Evolutionary conservation across 2,329 filamentous ascomycete genomes (phyloP).

Genomic region (Pyrenophora tritici-repentis): DNA sequence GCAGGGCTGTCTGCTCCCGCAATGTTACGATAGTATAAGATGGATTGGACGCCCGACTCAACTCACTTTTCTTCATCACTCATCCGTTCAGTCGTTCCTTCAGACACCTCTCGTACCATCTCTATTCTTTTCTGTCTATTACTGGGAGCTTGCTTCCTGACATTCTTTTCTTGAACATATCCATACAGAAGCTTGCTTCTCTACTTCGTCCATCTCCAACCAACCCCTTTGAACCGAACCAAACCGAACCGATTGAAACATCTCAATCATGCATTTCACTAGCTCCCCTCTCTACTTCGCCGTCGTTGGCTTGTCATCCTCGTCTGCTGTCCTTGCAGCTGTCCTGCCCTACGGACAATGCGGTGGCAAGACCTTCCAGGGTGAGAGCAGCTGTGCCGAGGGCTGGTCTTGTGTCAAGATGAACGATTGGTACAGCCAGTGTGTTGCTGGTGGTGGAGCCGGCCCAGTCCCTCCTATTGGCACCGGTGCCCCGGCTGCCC

Average conservation of each 20-base stretch:
- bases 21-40: constrained; percentile 3
- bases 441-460: constrained; percentile 25
- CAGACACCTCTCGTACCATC: not conserved
- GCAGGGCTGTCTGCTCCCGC: not conserved
- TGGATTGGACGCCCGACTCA: not conserved
- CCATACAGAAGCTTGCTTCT: constrained; percentile 22
- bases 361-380: constrained; percentile 50
- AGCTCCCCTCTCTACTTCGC: constrained; percentile 32
- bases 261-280: constrained; percentile 27
- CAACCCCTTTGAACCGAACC: not conserved
- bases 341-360: constrained; percentile 51
- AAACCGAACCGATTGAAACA: not conserved
- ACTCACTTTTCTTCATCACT: not conserved
- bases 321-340: constrained; percentile 35
- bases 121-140: constrained; percentile 3
- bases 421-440: constrained; percentile 56
- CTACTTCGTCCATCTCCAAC: not conserved
- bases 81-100: constrained; percentile 13
- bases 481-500: not conserved
- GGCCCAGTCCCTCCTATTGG: constrained; percentile 5
- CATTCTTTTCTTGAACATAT: constrained; percentile 21
- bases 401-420: constrained; percentile 48
- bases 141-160: constrained; percentile 30
- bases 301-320: constrained; percentile 35
- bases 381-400: constrained; percentile 47